These are phyloP conservation scores for Exophiala phaeomuriformis DNA, from an alignment of 2,329 filamentous ascomycete genomes.

Conservation along the genomic window DNA sequence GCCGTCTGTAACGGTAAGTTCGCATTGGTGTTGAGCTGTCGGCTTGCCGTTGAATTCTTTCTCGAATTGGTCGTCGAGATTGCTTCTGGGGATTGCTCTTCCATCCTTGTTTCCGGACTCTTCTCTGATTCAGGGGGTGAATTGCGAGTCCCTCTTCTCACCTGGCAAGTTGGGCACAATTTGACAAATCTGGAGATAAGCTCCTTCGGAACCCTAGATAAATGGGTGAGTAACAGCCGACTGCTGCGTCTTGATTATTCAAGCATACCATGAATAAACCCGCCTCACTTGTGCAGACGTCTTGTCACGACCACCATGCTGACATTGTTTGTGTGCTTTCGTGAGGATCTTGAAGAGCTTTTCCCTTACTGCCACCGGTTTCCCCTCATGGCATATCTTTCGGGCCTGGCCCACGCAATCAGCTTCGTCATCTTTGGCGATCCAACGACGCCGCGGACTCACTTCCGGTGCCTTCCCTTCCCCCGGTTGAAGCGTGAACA, in stretches of 20 bases:
- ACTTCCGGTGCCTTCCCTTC: conserved; percentile 36
- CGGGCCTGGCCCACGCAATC: conserved; percentile 28
- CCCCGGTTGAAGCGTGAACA: conserved; percentile 43
- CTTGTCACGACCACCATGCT: conserved; percentile 48
- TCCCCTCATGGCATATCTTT: conserved; percentile 45
- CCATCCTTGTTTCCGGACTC: conserved; percentile 13
- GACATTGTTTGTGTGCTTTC: conserved; percentile 44
- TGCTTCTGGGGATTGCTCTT: conserved; percentile 11
- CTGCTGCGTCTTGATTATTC: conserved; percentile 8
- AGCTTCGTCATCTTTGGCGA: not conserved
- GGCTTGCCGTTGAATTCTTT: conserved; percentile 11
- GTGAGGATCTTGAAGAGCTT: conserved; percentile 47
- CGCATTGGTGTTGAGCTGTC: not conserved
- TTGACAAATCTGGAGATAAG: conserved; percentile 47
- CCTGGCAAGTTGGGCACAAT: conserved; percentile 45
- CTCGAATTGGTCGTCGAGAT: conserved; percentile 2
- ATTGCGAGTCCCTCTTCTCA: conserved; percentile 35
- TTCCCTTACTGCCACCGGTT: conserved; percentile 47
- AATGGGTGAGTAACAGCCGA: conserved; percentile 2
- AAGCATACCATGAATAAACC: conserved; percentile 43
- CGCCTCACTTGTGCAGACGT: conserved; percentile 46
- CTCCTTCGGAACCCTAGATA: conserved; percentile 44
- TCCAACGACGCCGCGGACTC: conserved; percentile 15
- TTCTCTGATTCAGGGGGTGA: conserved; percentile 17
- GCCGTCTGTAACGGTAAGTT: conserved; percentile 20